A percentile compares a stretch with the other conserved stretches of the same genome.
Evolutionary conservation across 2,329 filamentous ascomycete genomes (phyloP).

Genomic region (Setomelanomma holmii): DNA sequence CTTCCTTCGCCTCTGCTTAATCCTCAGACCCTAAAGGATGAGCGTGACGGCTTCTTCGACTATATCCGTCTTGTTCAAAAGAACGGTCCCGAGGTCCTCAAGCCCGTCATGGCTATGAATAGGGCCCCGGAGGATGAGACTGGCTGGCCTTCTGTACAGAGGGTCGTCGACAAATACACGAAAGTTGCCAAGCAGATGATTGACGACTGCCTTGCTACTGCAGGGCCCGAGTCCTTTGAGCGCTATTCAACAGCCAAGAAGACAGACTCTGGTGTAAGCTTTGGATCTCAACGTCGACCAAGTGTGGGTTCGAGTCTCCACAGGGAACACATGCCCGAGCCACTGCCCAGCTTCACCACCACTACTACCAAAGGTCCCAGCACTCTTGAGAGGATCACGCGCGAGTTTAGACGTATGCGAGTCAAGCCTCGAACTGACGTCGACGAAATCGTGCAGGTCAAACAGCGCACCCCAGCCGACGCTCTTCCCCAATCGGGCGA

Average conservation of each 20-base stretch:
- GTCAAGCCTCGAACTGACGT: slow-evolving; percentile 59
- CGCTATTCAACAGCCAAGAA: slow-evolving; percentile 59
- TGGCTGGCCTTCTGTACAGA: slow-evolving; percentile 61
- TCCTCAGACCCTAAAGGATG: slow-evolving; percentile 58
- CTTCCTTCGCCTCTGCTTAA: slow-evolving; percentile 61
- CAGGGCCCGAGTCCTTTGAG: slow-evolving; percentile 44
- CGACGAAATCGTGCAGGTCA: slow-evolving; percentile 53
- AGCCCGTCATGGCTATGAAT: slow-evolving; percentile 61
- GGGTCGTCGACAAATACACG: slow-evolving; percentile 65
- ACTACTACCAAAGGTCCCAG: slow-evolving; percentile 49
- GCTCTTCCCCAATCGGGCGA: slow-evolving; percentile 24
- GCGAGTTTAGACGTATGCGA: slow-evolving; percentile 66
- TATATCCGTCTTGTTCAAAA: slow-evolving; percentile 67
- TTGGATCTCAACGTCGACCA: slow-evolving; percentile 51
- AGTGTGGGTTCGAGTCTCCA: slow-evolving; percentile 35
- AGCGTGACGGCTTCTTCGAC: slow-evolving; percentile 68
- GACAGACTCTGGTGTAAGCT: slow-evolving; percentile 70
- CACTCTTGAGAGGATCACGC: slow-evolving; percentile 65
- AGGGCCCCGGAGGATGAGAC: slow-evolving; percentile 59
- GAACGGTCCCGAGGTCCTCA: slow-evolving; percentile 61
- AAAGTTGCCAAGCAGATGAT: slow-evolving; percentile 66
- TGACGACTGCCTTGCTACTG: slow-evolving; percentile 63
- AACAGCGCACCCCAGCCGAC: slow-evolving; percentile 28
- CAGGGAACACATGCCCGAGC: slow-evolving; percentile 32
- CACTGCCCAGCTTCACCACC: slow-evolving; percentile 23